phyloP scores from a whole-genome alignment of 768 basidiomycete species.

The Pleurotus citrinopileatus region DNA sequence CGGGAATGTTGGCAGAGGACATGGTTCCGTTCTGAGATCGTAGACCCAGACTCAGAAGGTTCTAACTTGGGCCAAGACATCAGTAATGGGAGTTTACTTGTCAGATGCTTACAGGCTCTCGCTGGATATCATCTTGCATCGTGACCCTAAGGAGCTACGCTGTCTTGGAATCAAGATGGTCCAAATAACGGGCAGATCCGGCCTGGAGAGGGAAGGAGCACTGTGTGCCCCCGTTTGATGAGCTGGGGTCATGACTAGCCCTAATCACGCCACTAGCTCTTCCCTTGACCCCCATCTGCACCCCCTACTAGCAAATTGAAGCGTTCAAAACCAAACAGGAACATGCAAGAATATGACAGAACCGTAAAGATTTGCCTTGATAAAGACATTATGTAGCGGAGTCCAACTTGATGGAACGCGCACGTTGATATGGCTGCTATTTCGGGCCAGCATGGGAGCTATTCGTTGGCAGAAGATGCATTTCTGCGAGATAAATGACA shows the following conservation, averaged over 20 bases:
- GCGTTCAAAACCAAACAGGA: background rate
- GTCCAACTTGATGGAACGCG: background rate
- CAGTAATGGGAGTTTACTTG: constrained; percentile 3
- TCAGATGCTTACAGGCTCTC: background rate
- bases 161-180: background rate
- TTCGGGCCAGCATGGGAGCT: constrained; percentile 5
- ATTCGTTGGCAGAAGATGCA: background rate
- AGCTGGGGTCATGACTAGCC: background rate
- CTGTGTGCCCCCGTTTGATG: background rate
- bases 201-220: background rate
- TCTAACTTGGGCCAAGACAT: background rate
- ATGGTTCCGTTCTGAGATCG: background rate
- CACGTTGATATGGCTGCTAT: constrained; percentile 2
- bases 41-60: background rate
- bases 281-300: background rate
- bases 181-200: background rate
- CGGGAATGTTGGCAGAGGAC: background rate
- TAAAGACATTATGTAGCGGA: background rate
- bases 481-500: background rate
- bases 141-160: background rate
- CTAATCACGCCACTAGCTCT: background rate
- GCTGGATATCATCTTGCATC: background rate
- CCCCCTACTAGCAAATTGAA: background rate
- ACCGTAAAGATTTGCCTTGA: background rate
- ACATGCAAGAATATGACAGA: background rate